These are phyloP conservation scores for Vaccinium macrocarpon DNA, from an alignment of 148 eudicot species.

Conservation along the genomic window DNA sequence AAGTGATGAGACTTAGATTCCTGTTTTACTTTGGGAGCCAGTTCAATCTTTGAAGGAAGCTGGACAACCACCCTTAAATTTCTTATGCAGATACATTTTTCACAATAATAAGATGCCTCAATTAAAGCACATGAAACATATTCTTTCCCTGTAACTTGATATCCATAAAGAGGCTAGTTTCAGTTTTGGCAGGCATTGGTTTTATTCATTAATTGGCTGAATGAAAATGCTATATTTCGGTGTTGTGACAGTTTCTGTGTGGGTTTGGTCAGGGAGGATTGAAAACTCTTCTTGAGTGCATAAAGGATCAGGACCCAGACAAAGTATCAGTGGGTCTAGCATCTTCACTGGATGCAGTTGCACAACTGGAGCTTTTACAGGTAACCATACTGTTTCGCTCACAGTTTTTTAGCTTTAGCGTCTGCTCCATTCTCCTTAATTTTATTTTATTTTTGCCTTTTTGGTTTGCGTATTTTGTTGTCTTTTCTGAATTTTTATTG, in stretches of 20 bases:
- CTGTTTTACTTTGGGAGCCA: background rate
- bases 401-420: background rate
- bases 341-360: constrained; percentile 80
- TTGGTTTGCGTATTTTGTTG: no score
- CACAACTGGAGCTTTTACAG: constrained; percentile 88
- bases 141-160: background rate
- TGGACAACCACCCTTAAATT: background rate
- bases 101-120: background rate
- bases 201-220: background rate
- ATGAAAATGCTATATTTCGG: background rate
- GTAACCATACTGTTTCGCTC: constrained; percentile 30
- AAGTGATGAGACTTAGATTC: background rate
- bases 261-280: constrained; percentile 61
- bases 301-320: constrained; percentile 85
- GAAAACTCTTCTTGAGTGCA: constrained; percentile 58
- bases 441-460: no score
- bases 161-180: background rate
- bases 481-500: no score
- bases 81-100: background rate
- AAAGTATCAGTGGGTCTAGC: constrained; percentile 84
- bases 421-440: no score
- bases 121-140: background rate
- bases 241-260: background rate
- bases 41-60: background rate
- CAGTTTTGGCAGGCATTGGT: background rate